phyloP scores from a whole-genome alignment of 2,329 filamentous ascomycete species.

The Sporothrix pseudoabietina region DNA sequence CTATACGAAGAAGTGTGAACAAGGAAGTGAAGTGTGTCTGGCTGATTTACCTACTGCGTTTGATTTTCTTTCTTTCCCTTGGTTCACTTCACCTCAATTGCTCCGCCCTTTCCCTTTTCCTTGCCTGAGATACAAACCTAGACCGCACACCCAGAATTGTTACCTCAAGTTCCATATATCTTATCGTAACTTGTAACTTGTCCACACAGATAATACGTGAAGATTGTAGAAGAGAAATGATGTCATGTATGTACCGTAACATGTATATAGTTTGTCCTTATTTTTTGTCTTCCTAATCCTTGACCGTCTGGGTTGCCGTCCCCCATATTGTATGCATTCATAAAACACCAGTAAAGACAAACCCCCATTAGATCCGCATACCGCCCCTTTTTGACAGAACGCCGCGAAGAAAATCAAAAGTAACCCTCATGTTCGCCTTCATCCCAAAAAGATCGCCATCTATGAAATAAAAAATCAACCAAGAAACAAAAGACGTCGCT shows the following conservation, averaged over 20 bases:
- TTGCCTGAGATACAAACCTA: background rate
- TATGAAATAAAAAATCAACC: background rate
- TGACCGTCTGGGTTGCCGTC: background rate
- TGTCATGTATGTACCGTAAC: constrained; percentile 10
- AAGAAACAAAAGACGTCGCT: background rate
- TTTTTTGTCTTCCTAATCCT: constrained; percentile 13
- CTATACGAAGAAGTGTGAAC: background rate
- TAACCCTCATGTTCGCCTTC: background rate
- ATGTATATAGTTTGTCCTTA: background rate
- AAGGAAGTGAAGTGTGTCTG: background rate
- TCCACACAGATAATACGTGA: background rate
- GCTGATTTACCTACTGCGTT: background rate
- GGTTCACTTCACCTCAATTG: background rate
- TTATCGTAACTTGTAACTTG: too few relatives aligned
- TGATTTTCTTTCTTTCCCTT: background rate
- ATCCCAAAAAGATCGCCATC: constrained; percentile 19
- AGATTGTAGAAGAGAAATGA: background rate
- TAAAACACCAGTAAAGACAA: background rate
- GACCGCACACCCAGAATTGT: background rate
- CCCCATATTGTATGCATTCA: background rate
- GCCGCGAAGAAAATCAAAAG: background rate
- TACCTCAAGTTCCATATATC: background rate
- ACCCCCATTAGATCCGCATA: background rate
- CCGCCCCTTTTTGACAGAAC: background rate
- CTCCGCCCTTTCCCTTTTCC: background rate